Percentiles rank a stretch among this genome's conserved stretches.
phyloP scores from a whole-genome alignment of 768 basidiomycete genomes.

The Serpula lacrymans region DNA sequence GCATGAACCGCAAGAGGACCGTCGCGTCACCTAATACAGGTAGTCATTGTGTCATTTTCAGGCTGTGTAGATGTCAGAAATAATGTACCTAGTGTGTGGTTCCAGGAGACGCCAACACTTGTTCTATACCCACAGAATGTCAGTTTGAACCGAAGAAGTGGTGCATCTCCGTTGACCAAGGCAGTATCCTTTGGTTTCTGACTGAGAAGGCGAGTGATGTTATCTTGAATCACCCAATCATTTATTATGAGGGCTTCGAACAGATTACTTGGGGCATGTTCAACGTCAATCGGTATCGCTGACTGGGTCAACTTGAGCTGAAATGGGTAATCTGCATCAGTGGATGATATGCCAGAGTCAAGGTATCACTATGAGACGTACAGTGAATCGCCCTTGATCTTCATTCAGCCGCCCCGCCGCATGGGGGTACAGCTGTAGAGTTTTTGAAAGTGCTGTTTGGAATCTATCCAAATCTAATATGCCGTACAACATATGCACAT shows the following conservation, averaged over 20 bases:
- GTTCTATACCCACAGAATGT: conserved; percentile 21
- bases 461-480: conserved; percentile 14
- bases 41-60: too few relatives aligned
- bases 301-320: conserved; percentile 23
- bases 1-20: conserved; percentile 26
- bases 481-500: conserved; percentile 17
- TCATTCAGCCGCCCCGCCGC: conserved; percentile 19
- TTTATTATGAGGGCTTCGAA: conserved; percentile 12
- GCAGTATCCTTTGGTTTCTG: conserved; percentile 11
- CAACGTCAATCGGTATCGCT: conserved; percentile 12
- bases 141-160: conserved; percentile 26
- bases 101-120: conserved; percentile 30
- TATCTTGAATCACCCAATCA: conserved; percentile 25
- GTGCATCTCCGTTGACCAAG: conserved; percentile 14
- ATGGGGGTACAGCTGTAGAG: conserved; percentile 22
- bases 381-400: conserved; percentile 13
- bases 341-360: not conserved
- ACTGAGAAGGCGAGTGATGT: conserved; percentile 16
- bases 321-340: conserved; percentile 1
- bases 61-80: not conserved
- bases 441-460: conserved; percentile 19
- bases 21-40: conserved; percentile 23
- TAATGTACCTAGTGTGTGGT: conserved; percentile 29
- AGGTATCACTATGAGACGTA: conserved; percentile 6
- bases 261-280: conserved; percentile 5